Evolutionary conservation across 805 yeast genomes (phyloP), one percentile per base, ranked within the genome.

Genomic region (Wickerhamia fluorescens): DNA sequence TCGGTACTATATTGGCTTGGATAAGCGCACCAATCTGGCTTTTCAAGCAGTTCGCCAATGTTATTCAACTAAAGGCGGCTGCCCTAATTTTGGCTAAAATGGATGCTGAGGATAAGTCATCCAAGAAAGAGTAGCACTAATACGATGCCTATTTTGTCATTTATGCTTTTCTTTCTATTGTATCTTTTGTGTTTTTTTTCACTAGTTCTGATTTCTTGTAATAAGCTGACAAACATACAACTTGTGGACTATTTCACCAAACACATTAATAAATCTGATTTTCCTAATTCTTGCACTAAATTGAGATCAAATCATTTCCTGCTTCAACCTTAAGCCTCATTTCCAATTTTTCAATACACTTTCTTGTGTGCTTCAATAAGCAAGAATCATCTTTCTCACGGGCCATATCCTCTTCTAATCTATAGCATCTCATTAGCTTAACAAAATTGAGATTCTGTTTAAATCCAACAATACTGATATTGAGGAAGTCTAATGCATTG

Each of bases 11-110:
- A 25, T 47, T 78, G 42, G 71, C 71, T 10, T 61, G 70, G 41
- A 37, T 75, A 20, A 74, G 87, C 38, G 68, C 81, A 37, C 99
- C 99, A 17, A 69, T 88, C 31, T 92, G 95, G 85, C 52, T 75
- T 13, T 84, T 87, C 62, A 92, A 92, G 61, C 98, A 92, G 63
- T 56, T 79, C 34, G 82, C 94, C 38, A 92, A 94, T 51, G 77
- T 85, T 13, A 74, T 92, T 36, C 99, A 92, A 61, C 59, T 92
- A 71, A 69, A 74, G 33, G 77, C 82, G 45, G 99, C 98, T 8
- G 86, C 94, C 8, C 54, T 80, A 20, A 67, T 74, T 30, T 69
- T 92, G 47, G 96, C 96, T 7, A 73, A 69, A 36, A 49, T 72
- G 34, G 98, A 92, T 52, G 83, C 81, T 9, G 68, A 63, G 30